These are phyloP conservation scores for Aspergillus hancockii DNA, from an alignment of 495 filamentous ascomycete species.

Conservation along the genomic window DNA sequence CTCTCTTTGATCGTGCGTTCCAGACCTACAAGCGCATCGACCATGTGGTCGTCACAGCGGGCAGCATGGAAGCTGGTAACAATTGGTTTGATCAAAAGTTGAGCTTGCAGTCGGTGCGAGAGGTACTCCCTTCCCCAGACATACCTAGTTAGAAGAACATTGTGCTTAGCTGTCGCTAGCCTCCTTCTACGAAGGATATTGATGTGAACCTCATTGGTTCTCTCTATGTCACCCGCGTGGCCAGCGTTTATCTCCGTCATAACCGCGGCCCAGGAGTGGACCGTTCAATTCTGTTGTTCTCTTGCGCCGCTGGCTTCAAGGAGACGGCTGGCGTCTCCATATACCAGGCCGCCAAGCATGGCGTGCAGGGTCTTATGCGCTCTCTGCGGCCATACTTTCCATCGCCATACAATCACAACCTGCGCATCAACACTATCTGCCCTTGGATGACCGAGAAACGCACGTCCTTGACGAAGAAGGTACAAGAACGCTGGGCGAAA, in stretches of 20 bases:
- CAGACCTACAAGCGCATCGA: constrained; percentile 51
- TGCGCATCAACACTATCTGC: constrained; percentile 55
- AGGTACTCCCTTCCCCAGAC: constrained; percentile 23
- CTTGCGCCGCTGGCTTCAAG: constrained; percentile 47
- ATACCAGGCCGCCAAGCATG: constrained; percentile 54
- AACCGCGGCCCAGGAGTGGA: constrained; percentile 40
- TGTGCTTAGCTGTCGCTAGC: constrained; percentile 25
- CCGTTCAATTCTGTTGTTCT: constrained; percentile 49
- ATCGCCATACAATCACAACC: constrained; percentile 35
- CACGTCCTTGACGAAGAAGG: constrained; percentile 35
- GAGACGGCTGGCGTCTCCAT: constrained; percentile 48
- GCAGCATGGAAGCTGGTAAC: constrained; percentile 42
- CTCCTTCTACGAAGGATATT: constrained; percentile 45
- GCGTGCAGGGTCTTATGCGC: constrained; percentile 51
- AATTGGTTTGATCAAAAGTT: constrained; percentile 50
- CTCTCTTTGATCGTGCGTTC: constrained; percentile 48
- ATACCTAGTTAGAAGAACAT: neutral
- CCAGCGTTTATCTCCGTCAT: constrained; percentile 47
- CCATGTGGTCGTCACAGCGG: constrained; percentile 53
- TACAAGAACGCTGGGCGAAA: constrained; percentile 43
- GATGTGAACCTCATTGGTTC: constrained; percentile 53
- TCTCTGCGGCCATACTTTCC: constrained; percentile 44
- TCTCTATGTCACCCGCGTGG: constrained; percentile 47
- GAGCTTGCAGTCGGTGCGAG: constrained; percentile 33
- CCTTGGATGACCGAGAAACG: constrained; percentile 54